Percentiles rank a stretch among this genome's conserved stretches.
Evolutionary conservation across 345 rosid genomes (phyloP).

Genomic region (Dovyalis caffra): DNA sequence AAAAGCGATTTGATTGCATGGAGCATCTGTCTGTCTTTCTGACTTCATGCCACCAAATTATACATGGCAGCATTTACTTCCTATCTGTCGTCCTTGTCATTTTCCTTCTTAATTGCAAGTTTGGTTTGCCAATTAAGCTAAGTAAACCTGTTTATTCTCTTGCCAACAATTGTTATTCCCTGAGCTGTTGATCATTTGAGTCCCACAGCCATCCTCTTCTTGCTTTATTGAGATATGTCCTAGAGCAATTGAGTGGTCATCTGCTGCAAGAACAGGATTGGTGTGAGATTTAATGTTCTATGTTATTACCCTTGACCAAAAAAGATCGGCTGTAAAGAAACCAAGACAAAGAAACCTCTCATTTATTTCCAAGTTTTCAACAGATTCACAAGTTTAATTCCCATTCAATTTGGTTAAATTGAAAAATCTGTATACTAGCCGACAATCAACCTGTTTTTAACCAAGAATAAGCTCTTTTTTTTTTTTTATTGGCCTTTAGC

Average conservation of each 20-base stretch:
- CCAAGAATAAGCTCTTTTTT: not conserved
- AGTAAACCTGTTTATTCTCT: not conserved
- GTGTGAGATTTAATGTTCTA: not conserved
- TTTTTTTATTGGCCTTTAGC: not conserved
- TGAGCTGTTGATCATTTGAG: not conserved
- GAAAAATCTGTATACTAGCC: not conserved
- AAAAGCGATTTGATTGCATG: not conserved
- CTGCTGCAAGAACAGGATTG: not conserved
- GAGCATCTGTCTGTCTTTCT: not conserved
- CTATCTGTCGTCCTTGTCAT: no score
- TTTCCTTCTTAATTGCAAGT: no score
- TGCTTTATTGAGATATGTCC: not conserved
- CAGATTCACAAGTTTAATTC: not conserved
- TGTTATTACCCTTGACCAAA: not conserved
- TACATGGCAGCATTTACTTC: not conserved
- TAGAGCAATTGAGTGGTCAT: not conserved
- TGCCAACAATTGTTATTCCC: not conserved
- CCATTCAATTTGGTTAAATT: not conserved
- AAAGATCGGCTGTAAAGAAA: not conserved
- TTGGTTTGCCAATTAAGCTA: not conserved
- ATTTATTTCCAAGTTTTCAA: not conserved
- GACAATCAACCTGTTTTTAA: not conserved
- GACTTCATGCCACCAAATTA: not conserved
- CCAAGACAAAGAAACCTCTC: not conserved
- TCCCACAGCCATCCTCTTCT: not conserved